A percentile compares a stretch with the other conserved stretches of the same genome.
Conservation (phyloP, 2,329 filamentous ascomycete species). For the Colletotrichum chrysophilum region DNA sequence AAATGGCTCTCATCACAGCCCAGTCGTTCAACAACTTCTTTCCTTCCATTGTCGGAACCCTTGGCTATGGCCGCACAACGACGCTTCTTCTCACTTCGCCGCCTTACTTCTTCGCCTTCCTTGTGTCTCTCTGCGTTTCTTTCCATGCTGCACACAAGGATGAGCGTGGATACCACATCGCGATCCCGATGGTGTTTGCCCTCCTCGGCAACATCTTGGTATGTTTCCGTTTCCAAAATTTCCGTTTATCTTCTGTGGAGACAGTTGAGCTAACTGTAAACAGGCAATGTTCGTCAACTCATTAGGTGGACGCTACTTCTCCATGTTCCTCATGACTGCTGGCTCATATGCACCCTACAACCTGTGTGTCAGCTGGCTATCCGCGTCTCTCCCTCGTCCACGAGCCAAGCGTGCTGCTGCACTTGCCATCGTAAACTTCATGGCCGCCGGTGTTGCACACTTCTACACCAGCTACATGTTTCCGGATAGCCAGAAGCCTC, state of each 20-base stretch:
- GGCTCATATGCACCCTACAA: slow-evolving; percentile 39
- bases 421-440: slow-evolving; percentile 39
- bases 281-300: slow-evolving; percentile 2
- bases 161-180: slow-evolving; percentile 67
- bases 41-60: slow-evolving; percentile 59
- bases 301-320: slow-evolving; percentile 24
- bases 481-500: slow-evolving; percentile 31
- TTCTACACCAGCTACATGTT: slow-evolving; percentile 36
- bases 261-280: background rate
- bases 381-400: slow-evolving; percentile 34
- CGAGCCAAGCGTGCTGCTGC: slow-evolving; percentile 39
- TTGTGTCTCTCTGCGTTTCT: slow-evolving; percentile 62
- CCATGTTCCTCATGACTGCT: slow-evolving; percentile 29
- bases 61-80: slow-evolving; percentile 57
- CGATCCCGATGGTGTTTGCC: slow-evolving; percentile 50
- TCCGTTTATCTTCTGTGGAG: fast-evolving
- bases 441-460: slow-evolving; percentile 26
- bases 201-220: slow-evolving; percentile 30
- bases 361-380: slow-evolving; percentile 35
- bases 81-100: slow-evolving; percentile 62
- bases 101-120: slow-evolving; percentile 58
- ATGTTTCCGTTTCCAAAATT: fast-evolving
- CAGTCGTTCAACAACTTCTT: slow-evolving; percentile 41
- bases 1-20: slow-evolving; percentile 27
- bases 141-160: slow-evolving; percentile 66